Base-by-base conservation (phyloP, 2,329 filamentous ascomycete genomes). In the Pyrenophora tritici-repentis region DNA sequence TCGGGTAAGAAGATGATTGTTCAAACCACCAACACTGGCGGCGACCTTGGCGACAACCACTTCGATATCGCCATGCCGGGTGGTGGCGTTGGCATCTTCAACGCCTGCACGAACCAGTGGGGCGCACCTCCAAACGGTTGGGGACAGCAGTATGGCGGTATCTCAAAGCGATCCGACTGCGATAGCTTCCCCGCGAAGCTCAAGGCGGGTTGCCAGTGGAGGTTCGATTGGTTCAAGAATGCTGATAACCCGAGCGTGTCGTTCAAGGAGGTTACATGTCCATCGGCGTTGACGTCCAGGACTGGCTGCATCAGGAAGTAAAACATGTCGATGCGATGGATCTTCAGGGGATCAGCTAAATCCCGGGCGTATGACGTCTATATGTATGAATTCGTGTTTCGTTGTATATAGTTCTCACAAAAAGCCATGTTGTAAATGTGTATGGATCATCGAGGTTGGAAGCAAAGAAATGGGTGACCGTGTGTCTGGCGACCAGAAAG, bases 1-100 rank as follows among this genome's bases (percentile, higher is more conserved):
- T 66, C 73, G 3, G 84, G 85, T 53, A 84, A 87, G 74, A 80
- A 79, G 57, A 82, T 86, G 80, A 73, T 87, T 45, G 83, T 87
- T 4, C 85, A 87, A 66, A 80, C 82, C 4, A 86, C 83, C 41
- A 87, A 86, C 72, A 87, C 84, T 1, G 84, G 67, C 9, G 61
- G 65, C 17, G 71, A 73, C 26, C 67, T 73, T 6, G 70, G 68
- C 14, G 42, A 66, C 17, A 73, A 73, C 54, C 68, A 72, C 55
- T 73, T 73, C 57, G 70, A 72, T 45, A 39, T 73, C 9, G 70
- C 71, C n/a, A 73, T 73, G 59, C 70, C 71, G 3, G 71, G 71
- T 10, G 70, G 70, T 16, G 71, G 70, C 34, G 68, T 73, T 1
- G 70, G 71, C n/a, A 33, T 69, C 16, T 73, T 62, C 61, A 72